A percentile compares a stretch with the other conserved stretches of the same genome.
These are phyloP conservation scores for Phaseolus lunatus DNA, from an alignment of 306 rosid genomes.

Conservation along the genomic window DNA sequence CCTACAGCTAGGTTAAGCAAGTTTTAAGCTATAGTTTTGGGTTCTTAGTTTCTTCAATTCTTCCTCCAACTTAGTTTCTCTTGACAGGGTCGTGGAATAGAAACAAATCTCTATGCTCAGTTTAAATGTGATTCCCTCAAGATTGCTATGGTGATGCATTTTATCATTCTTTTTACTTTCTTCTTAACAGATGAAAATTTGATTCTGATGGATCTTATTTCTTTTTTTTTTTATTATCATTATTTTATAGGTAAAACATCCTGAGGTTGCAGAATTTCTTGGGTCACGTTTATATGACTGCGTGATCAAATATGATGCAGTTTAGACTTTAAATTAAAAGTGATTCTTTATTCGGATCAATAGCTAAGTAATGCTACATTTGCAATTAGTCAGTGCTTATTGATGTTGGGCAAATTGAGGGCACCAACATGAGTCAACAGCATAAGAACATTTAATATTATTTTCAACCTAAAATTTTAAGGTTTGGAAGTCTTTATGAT, in stretches of 20 bases:
- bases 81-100: constrained; percentile 92
- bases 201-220: neutral
- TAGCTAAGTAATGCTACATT: neutral
- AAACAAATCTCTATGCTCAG: constrained; percentile 89
- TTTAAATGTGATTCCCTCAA: constrained; percentile 92
- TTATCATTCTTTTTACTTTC: neutral
- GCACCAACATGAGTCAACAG: too few species aligned
- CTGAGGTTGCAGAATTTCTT: constrained; percentile 90
- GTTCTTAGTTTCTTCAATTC: neutral
- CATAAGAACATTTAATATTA: too few species aligned
- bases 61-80: constrained; percentile 32
- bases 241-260: constrained; percentile 80
- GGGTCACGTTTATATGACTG: constrained; percentile 94
- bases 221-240: constrained; percentile 4
- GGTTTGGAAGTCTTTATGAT: too few species aligned
- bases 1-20: neutral
- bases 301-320: constrained; percentile 81
- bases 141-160: constrained; percentile 79
- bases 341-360: constrained; percentile 33
- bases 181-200: neutral
- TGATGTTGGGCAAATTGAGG: neutral
- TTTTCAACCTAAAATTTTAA: too few species aligned
- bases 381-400: neutral
- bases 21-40: neutral
- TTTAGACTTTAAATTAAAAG: constrained; percentile 47